Evolutionary conservation across 306 rosid genomes (phyloP).

Genomic region (Quercus alba): DNA sequence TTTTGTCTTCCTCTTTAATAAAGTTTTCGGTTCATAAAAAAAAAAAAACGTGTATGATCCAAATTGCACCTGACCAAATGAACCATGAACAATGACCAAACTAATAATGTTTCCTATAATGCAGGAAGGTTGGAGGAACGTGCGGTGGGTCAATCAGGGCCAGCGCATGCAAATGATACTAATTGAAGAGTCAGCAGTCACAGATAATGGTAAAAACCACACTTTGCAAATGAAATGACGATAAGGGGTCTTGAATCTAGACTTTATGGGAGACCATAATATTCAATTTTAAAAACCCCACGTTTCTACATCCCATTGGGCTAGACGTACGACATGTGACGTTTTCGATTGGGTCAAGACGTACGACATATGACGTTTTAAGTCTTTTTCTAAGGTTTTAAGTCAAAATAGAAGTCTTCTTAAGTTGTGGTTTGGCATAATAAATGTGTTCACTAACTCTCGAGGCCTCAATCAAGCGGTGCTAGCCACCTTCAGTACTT

Average conservation of each 20-base stretch:
- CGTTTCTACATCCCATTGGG: slow-evolving; percentile 26
- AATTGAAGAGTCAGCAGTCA: slow-evolving; percentile 9
- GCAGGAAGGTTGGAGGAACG: too few relatives aligned
- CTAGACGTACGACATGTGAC: not conserved
- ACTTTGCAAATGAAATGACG: not conserved
- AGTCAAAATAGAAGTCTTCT: not conserved
- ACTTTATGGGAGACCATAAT: not conserved
- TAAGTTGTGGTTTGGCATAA: too few relatives aligned
- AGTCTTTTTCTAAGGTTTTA: not conserved
- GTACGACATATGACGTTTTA: too few relatives aligned
- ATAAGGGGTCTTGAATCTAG: not conserved
- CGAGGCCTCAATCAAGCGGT: not conserved
- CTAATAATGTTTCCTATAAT: too few relatives aligned
- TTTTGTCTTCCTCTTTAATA: too few relatives aligned
- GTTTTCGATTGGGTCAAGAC: not conserved
- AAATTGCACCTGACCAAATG: too few relatives aligned
- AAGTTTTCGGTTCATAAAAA: too few relatives aligned
- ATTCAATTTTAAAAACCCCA: not conserved
- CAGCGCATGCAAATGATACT: slow-evolving; percentile 19
- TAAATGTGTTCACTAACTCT: not conserved
- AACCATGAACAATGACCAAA: too few relatives aligned
- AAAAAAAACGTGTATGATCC: too few relatives aligned
- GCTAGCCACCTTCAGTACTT: not conserved
- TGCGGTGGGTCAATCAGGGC: too few relatives aligned
- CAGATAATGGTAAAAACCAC: not conserved